phyloP scores from a whole-genome alignment of 148 eudicot genomes.

The Dianthus caryophyllus region DNA sequence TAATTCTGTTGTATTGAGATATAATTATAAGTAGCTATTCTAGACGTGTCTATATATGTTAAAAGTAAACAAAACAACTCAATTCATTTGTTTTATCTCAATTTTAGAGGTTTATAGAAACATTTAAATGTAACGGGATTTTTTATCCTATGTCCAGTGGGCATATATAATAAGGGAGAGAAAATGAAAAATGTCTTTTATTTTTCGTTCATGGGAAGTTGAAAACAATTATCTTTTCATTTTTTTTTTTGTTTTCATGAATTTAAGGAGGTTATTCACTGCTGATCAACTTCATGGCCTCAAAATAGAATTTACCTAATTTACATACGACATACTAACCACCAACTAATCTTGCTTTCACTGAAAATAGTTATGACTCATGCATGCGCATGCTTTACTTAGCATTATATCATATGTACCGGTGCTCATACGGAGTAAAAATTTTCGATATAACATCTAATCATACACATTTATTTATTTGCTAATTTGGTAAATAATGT shows the following conservation, averaged over 20 bases:
- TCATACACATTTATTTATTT: background rate
- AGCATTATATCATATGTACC: too few species aligned
- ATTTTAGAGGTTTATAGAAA: too few species aligned
- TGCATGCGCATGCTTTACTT: slow-evolving; percentile 7
- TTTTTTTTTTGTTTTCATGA: slow-evolving; percentile 9
- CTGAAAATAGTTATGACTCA: slow-evolving; percentile 10
- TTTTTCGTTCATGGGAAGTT: background rate
- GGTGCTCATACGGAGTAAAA: background rate
- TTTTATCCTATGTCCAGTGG: too few species aligned
- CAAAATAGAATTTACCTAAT: slow-evolving; percentile 7
- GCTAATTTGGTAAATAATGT: background rate
- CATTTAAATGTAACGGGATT: too few species aligned
- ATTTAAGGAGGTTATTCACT: too few species aligned
- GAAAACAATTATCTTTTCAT: slow-evolving; percentile 12
- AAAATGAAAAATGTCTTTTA: too few species aligned
- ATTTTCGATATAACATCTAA: background rate
- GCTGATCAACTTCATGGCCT: slow-evolving; percentile 7
- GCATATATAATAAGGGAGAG: too few species aligned
- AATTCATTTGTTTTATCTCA: too few species aligned
- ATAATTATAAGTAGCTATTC: too few species aligned
- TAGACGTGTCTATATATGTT: too few species aligned
- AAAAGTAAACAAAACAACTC: too few species aligned
- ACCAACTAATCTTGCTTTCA: background rate
- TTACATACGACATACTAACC: background rate
- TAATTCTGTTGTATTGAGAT: too few species aligned